phyloP scores from a whole-genome alignment of 2,329 filamentous ascomycete genomes.

The Hypoxylon sp. region DNA sequence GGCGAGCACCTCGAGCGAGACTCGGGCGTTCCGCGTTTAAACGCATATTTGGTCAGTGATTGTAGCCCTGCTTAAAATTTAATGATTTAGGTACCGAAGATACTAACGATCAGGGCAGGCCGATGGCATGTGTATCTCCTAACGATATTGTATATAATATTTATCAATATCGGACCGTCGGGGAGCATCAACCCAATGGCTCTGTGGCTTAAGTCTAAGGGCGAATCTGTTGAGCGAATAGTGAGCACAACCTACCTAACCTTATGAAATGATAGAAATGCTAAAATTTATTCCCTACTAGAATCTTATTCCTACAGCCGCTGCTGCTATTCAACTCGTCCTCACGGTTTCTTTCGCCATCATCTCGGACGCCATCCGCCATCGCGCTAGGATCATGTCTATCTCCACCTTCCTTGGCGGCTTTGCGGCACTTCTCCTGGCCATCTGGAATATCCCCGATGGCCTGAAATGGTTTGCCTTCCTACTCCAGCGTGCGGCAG shows the following conservation, averaged over 20 bases:
- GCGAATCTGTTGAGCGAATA: slow-evolving; percentile 64
- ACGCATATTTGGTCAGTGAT: slow-evolving; percentile 44
- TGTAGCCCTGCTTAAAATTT: not conserved
- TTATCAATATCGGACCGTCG: slow-evolving; percentile 56
- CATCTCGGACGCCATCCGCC: slow-evolving; percentile 64
- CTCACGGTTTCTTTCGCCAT: slow-evolving; percentile 68
- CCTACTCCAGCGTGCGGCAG: slow-evolving; percentile 38
- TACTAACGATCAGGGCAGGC: slow-evolving; percentile 16
- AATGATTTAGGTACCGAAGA: too few relatives aligned
- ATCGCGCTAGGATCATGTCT: slow-evolving; percentile 53
- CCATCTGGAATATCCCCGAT: slow-evolving; percentile 47
- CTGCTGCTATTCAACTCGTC: slow-evolving; percentile 66
- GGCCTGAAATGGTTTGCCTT: slow-evolving; percentile 48
- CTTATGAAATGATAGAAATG: not conserved
- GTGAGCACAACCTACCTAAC: slow-evolving; percentile 45
- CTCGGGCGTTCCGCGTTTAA: slow-evolving; percentile 45
- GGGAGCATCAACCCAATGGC: slow-evolving; percentile 56
- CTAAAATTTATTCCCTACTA: slow-evolving; percentile 26
- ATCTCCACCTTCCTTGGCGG: slow-evolving; percentile 49
- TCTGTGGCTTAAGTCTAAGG: slow-evolving; percentile 59
- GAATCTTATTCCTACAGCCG: slow-evolving; percentile 65
- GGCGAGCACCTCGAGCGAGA: slow-evolving; percentile 44
- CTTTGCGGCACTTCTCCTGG: slow-evolving; percentile 42
- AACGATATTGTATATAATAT: slow-evolving; percentile 57
- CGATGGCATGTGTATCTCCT: slow-evolving; percentile 58